Percentiles rank a stretch among this genome's conserved stretches.
These are phyloP conservation scores for Eutrema salsugineum DNA, from an alignment of 441 rosid species.

Conservation along the genomic window DNA sequence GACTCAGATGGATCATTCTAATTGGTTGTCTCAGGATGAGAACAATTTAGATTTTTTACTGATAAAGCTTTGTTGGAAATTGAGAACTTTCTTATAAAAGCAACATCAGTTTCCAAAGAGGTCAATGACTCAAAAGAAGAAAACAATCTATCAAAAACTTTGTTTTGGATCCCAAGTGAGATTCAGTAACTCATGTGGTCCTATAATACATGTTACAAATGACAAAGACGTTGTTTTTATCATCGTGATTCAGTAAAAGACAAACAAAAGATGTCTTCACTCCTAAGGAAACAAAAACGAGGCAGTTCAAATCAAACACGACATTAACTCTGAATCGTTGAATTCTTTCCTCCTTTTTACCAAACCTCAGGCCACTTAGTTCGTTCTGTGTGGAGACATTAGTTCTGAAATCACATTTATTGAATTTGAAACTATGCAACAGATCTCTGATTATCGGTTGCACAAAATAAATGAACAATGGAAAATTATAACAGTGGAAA, in stretches of 20 bases:
- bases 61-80: not conserved
- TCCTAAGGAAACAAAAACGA: not conserved
- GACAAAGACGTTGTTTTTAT: not conserved
- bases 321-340: not conserved
- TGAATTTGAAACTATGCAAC: not conserved
- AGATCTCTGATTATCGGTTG: not conserved
- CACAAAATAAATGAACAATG: not conserved
- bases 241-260: no score
- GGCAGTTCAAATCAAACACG: not conserved
- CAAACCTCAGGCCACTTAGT: not conserved
- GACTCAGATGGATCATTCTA: slow-evolving; percentile 5
- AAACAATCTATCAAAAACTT: not conserved
- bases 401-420: not conserved
- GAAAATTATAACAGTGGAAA: no score
- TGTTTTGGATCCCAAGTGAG: not conserved
- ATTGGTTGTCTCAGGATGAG: slow-evolving; percentile 7
- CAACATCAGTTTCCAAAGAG: not conserved
- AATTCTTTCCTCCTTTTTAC: not conserved
- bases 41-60: not conserved
- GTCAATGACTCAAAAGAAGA: not conserved
- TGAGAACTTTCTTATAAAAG: not conserved
- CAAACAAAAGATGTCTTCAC: no score
- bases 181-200: not conserved
- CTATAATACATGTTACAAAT: not conserved
- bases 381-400: not conserved